phyloP scores from a whole-genome alignment of 768 basidiomycete genomes.

The Melanogaster broomeanus region DNA sequence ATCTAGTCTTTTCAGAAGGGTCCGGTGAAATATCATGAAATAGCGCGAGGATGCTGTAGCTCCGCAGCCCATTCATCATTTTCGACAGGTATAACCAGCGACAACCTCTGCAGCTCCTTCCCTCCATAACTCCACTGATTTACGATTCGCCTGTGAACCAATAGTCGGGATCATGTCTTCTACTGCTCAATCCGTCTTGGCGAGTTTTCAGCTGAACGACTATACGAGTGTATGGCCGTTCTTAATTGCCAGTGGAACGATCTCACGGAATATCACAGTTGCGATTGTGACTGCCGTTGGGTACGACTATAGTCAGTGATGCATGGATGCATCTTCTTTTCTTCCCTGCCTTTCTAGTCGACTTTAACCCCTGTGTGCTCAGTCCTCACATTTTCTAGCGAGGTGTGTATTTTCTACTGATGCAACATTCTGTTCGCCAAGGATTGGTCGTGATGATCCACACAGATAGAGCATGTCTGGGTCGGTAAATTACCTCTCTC shows the following conservation, averaged over 20 bases:
- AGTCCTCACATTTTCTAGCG: slow-evolving; percentile 17
- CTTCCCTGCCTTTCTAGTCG: not conserved
- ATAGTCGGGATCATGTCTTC: not conserved
- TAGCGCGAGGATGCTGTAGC: too few relatives aligned
- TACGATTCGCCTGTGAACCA: too few relatives aligned
- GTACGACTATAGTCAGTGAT: slow-evolving; percentile 23
- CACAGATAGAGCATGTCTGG: slow-evolving; percentile 18
- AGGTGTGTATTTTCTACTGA: slow-evolving; percentile 8
- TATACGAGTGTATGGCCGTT: slow-evolving; percentile 7
- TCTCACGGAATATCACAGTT: slow-evolving; percentile 10
- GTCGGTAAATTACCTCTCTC: slow-evolving; percentile 5
- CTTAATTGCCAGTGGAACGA: not conserved
- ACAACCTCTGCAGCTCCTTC: too few relatives aligned
- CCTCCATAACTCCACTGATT: too few relatives aligned
- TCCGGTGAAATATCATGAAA: too few relatives aligned
- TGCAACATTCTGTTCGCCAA: not conserved
- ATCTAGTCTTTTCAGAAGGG: too few relatives aligned
- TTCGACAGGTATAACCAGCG: too few relatives aligned
- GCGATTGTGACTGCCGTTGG: slow-evolving; percentile 3
- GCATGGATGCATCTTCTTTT: not conserved
- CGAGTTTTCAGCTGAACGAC: slow-evolving; percentile 7
- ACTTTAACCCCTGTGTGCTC: not conserved
- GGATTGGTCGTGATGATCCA: not conserved
- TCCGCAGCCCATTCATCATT: too few relatives aligned
- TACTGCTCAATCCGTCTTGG: slow-evolving; percentile 8